Evolutionary conservation across 495 filamentous ascomycete species (phyloP), one percentile per base, ranked within the genome.

Genomic region (Neurospora discreta): DNA sequence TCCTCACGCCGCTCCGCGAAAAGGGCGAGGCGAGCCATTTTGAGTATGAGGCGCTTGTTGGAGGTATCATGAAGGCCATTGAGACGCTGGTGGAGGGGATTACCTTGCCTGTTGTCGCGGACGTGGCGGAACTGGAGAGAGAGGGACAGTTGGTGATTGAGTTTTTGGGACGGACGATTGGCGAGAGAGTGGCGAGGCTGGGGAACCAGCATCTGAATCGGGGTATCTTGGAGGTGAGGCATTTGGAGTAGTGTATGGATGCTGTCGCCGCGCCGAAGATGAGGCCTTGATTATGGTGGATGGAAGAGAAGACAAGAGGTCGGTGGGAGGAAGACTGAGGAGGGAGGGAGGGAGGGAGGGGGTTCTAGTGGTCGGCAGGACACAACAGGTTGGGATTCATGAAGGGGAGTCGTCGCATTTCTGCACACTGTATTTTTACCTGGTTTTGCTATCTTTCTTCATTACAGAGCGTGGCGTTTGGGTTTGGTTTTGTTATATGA

Each of bases 1-100:
- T 97, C 16, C 84, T 93, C 18, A 84, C 87, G 71, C 90, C 91
- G 20, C 73, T 84, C 6, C 75, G 71, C 5, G 92, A 92, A 15
- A 83, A 88, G 70, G 84, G 85, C 39, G 87, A 89, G 18, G 86
- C 85, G 13, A 82, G 79, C 42, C 76, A 81, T 10, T 75, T 82
- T 2, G 90, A 93, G 73, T 88, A 86, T 5, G 89, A 92, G 77
- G 86, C 85, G 73, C 82, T 93, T 5, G 78, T 93, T 1, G 84
- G 77, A 13, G 89, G 86, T 0, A 81, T 94, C 20, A 75, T 92
- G 65, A 86, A 86, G 71, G 87, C 90, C 0, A 77, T 93, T 68
- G 74, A 80, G 5, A 82, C 82, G 1, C 75, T 91, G 8, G 73
- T 74, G 3, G 77, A 78, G 38, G 78, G 77, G 0, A 60, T 60